phyloP scores from a whole-genome alignment of 2,329 filamentous ascomycete species.

The Botryosphaeria agaves region DNA sequence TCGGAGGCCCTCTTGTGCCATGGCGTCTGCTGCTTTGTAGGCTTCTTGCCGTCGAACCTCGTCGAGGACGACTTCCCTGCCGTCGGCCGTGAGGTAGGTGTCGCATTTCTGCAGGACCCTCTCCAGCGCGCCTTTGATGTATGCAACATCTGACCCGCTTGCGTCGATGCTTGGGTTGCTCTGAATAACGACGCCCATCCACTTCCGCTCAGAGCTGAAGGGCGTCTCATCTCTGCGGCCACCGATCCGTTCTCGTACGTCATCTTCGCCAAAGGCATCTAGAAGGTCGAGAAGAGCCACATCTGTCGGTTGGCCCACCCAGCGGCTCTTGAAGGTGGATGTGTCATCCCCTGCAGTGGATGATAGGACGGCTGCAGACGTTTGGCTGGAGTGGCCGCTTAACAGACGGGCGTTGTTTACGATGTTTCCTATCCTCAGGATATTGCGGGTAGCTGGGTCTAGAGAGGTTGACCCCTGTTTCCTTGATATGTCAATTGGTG shows the following conservation, averaged over 20 bases:
- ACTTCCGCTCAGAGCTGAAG: slow-evolving; percentile 94
- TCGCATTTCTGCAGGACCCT: slow-evolving; percentile 74
- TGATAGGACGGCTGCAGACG: slow-evolving; percentile 65
- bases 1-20: slow-evolving; percentile 78
- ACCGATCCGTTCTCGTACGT: slow-evolving; percentile 76
- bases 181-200: slow-evolving; percentile 87
- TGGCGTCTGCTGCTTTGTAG: slow-evolving; percentile 59
- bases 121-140: slow-evolving; percentile 91
- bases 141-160: slow-evolving; percentile 57
- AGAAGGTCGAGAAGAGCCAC: slow-evolving; percentile 91
- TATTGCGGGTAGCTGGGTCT: slow-evolving; percentile 58
- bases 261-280: slow-evolving; percentile 80
- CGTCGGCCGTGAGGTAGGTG: slow-evolving; percentile 74
- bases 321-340: slow-evolving; percentile 60
- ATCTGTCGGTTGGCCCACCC: slow-evolving; percentile 94
- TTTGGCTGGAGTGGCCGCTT: slow-evolving; percentile 49
- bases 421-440: slow-evolving; percentile 85
- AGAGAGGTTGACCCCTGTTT: slow-evolving; percentile 37
- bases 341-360: slow-evolving; percentile 54
- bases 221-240: slow-evolving; percentile 69
- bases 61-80: slow-evolving; percentile 73
- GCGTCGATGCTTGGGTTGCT: slow-evolving; percentile 31
- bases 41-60: slow-evolving; percentile 57
- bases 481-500: slow-evolving; percentile 38
- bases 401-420: slow-evolving; percentile 85